Base-by-base conservation (phyloP, 805 yeast genomes). In the Spathaspora gorwiae region DNA sequence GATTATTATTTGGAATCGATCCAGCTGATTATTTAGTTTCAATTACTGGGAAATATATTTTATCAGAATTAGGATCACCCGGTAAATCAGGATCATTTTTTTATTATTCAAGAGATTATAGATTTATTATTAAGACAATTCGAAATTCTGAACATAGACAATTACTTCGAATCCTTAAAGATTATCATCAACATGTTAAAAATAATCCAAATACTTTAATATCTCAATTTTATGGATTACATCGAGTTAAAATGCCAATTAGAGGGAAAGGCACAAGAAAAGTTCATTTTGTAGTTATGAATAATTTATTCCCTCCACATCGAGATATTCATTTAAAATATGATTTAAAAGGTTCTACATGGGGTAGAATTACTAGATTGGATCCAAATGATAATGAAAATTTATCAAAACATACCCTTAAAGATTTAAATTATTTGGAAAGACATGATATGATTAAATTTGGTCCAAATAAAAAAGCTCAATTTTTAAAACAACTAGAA, bases 61-160 rank as follows among this genome's bases (percentile, higher is more conserved):
- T 94, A 34, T 85, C 94, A 26, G 97, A 92, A 65, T 71, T 90
- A 52, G 95, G 92, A 15, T 90, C 97, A 1, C 97, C 98, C 0
- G 99, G 99, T 3, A 94, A 94, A 63, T 85, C 95, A 57, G 99
- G 99, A 0, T 89, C 97, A 0, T 92, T 92, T 59, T 94, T 94
- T 61, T 94, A 94, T 69, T 95, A 87, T 64, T 89, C 97, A 6
- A 73, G 96, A 49, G 99, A 95, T 67, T 90, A 84, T 68, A 78
- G 92, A 51, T 94, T 87, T 66, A 94, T 94, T 60, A 95, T 94
- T 65, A 94, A 94, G 63, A 94, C 99, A 0, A 90, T 94, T 45
- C 97, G 88, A 61, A 95, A 87, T 57, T 68, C 94, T 1, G 99
- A 94, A 59, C 98, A 94, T 68, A 80, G 81, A 49, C 94, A 88